phyloP scores from a whole-genome alignment of 441 rosid genomes.

The Croton laevigatus region DNA sequence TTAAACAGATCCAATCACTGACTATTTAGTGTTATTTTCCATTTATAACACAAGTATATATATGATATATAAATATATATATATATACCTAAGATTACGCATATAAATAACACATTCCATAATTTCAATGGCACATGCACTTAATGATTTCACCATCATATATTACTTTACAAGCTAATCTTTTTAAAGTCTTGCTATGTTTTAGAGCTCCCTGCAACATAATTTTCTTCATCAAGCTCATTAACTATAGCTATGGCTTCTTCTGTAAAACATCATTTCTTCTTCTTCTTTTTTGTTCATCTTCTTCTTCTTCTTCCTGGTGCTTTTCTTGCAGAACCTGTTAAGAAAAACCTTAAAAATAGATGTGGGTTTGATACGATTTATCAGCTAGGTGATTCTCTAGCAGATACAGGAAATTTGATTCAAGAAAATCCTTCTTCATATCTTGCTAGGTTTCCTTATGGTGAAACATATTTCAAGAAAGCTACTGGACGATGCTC shows the following conservation, averaged over 20 bases:
- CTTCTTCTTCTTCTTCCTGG: neutral
- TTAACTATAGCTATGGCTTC: constrained; percentile 7
- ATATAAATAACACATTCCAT: no score
- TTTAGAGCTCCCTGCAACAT: no score
- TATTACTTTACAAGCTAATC: no score
- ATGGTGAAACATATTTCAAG: constrained; percentile 19
- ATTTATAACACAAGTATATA: no score
- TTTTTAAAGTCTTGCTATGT: no score
- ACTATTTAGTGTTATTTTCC: no score
- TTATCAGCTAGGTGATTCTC: constrained; percentile 33
- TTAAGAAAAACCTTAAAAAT: neutral
- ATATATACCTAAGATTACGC: no score
- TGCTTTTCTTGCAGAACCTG: neutral
- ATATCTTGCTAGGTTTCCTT: constrained; percentile 20
- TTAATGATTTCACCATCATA: no score
- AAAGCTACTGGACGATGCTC: constrained; percentile 34
- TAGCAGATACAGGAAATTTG: constrained; percentile 24
- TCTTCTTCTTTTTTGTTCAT: neutral
- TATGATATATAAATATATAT: no score
- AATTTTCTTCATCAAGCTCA: no score
- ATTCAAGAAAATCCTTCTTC: constrained; percentile 15
- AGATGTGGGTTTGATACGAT: constrained; percentile 31
- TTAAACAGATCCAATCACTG: no score
- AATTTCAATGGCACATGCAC: no score
- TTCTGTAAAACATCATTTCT: neutral